Evolutionary conservation across 2,329 filamentous ascomycete species (phyloP).

Genomic region (Grosmannia penicillata): DNA sequence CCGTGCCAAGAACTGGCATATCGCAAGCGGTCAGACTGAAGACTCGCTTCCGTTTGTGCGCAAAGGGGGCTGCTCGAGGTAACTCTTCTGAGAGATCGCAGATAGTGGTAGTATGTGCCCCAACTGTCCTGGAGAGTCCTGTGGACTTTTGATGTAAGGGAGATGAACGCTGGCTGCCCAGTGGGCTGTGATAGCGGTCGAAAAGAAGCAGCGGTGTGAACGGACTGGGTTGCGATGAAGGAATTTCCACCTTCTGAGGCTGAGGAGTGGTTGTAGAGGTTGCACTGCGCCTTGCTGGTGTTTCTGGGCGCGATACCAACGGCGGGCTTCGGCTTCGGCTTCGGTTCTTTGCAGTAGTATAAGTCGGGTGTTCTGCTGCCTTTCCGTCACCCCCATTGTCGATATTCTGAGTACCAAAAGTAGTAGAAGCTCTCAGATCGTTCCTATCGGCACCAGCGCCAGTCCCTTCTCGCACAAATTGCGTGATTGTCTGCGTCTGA

Average conservation of each 20-base stretch:
- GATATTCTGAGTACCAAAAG: too few relatives aligned
- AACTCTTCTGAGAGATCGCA: background rate
- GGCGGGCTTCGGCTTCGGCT: too few relatives aligned
- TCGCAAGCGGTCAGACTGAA: background rate
- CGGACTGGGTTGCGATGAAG: slow-evolving; percentile 29
- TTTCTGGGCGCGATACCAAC: too few relatives aligned
- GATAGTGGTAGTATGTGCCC: too few relatives aligned
- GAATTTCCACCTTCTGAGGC: slow-evolving; percentile 22
- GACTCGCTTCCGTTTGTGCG: background rate
- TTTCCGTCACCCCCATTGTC: too few relatives aligned
- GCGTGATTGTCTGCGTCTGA: too few relatives aligned
- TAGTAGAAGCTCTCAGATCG: too few relatives aligned
- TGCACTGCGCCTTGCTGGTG: slow-evolving; percentile 5
- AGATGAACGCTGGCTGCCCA: background rate
- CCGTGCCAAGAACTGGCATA: background rate
- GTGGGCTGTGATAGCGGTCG: slow-evolving; percentile 19
- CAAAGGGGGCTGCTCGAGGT: background rate
- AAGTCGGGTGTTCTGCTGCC: too few relatives aligned
- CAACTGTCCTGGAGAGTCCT: background rate
- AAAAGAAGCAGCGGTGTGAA: slow-evolving; percentile 26
- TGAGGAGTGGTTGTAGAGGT: background rate
- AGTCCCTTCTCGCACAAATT: too few relatives aligned
- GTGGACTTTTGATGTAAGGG: slow-evolving; percentile 1
- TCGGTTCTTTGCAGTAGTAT: too few relatives aligned
- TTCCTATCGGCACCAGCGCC: too few relatives aligned